A percentile compares a stretch with the other conserved stretches of the same genome.
Conservation (phyloP, 2,329 filamentous ascomycete genomes). For the Cercospora sesami region DNA sequence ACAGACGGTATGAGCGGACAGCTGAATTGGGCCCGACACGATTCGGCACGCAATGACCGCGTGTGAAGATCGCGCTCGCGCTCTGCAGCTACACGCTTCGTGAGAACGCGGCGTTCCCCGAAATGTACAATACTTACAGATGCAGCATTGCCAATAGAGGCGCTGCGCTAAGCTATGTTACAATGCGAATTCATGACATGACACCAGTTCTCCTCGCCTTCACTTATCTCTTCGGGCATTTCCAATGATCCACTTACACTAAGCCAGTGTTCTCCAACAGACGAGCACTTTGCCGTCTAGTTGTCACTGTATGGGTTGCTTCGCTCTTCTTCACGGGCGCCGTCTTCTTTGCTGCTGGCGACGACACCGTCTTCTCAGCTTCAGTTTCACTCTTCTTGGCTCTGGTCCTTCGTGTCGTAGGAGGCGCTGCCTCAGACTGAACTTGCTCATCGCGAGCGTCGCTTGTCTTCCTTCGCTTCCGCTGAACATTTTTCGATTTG, state of each 20-base stretch:
- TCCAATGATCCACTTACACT: neutral
- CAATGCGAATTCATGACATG: conserved; percentile 6
- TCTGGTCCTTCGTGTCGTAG: neutral
- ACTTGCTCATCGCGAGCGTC: neutral
- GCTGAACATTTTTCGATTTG: neutral
- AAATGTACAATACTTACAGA: conserved; percentile 13
- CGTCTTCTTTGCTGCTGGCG: neutral
- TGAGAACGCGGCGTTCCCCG: neutral
- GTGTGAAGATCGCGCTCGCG: neutral
- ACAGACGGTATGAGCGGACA: conserved; percentile 52
- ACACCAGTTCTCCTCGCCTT: neutral
- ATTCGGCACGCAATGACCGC: neutral
- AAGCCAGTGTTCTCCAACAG: conserved; percentile 9
- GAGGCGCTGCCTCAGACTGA: neutral
- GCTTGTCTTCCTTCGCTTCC: neutral
- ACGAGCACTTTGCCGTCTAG: conserved; percentile 2
- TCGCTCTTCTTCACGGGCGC: neutral
- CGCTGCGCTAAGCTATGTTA: conserved; percentile 7
- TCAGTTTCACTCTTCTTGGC: neutral
- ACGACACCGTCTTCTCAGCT: neutral
- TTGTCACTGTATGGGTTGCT: neutral
- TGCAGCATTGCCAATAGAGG: neutral
- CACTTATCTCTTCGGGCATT: neutral
- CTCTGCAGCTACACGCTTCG: neutral
- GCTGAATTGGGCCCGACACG: neutral